Percentiles rank a stretch among this genome's conserved stretches.
phyloP scores from a whole-genome alignment of 78 protist species.

The Dictyostelium capitatum region DNA sequence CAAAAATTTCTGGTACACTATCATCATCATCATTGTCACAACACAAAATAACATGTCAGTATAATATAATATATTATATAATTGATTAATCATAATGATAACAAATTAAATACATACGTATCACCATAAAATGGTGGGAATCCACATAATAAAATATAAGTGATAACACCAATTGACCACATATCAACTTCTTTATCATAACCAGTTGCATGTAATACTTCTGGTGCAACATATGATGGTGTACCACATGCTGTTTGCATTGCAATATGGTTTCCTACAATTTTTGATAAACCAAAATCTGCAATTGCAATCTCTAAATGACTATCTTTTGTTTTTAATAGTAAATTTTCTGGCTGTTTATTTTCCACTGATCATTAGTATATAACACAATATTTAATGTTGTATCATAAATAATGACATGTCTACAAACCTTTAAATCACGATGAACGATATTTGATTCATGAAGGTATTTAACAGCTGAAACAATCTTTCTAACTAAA shows the following conservation, averaged over 20 bases:
- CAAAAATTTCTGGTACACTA: conserved; percentile 72
- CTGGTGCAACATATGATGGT: conserved; percentile 88
- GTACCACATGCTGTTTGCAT: conserved; percentile 93
- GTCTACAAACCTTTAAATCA: conserved; percentile 81
- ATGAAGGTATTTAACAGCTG: conserved; percentile 90
- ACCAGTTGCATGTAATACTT: conserved; percentile 77
- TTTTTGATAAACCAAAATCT: conserved; percentile 92
- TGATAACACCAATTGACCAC: conserved; percentile 89
- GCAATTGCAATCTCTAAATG: conserved; percentile 86
- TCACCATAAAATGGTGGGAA: conserved; percentile 89
- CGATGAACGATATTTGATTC: conserved; percentile 88
- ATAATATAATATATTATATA: too few species aligned
- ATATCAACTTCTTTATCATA: conserved; percentile 86
- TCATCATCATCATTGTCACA: too few species aligned
- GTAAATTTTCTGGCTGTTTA: conserved; percentile 92
- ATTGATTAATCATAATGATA: too few species aligned
- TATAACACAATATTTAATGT: too few species aligned
- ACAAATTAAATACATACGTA: background rate
- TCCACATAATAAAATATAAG: conserved; percentile 84
- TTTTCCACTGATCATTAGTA: too few species aligned
- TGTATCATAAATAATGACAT: too few species aligned
- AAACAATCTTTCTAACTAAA: conserved; percentile 82
- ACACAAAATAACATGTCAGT: too few species aligned
- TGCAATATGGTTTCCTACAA: conserved; percentile 49
- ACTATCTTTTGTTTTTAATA: conserved; percentile 31